phyloP scores from a whole-genome alignment of 2,329 filamentous ascomycete species.

The Pseudogymnoascus sp. region DNA sequence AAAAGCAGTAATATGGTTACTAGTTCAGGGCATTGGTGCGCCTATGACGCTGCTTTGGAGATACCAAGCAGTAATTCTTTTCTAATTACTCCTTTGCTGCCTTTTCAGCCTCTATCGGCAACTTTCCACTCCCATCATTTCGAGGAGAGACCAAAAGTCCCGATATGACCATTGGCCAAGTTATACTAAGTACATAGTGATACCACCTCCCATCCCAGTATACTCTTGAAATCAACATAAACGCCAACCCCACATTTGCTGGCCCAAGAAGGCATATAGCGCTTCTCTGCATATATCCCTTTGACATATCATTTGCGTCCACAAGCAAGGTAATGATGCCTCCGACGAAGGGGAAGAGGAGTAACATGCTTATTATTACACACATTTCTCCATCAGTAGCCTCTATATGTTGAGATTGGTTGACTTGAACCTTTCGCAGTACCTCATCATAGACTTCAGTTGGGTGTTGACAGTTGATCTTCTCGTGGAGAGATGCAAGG shows the following conservation, averaged over 20 bases:
- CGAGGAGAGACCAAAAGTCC: not conserved
- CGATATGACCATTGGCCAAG: not conserved
- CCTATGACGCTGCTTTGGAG: not conserved
- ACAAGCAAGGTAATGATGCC: not conserved
- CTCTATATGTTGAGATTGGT: not conserved
- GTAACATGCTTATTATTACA: not conserved
- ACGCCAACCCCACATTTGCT: not conserved
- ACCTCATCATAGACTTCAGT: not conserved
- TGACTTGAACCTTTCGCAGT: not conserved
- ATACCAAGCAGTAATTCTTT: not conserved
- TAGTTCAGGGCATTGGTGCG: slow-evolving; percentile 56
- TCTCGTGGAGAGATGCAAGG: not conserved
- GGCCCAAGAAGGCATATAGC: not conserved
- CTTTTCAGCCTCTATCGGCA: not conserved
- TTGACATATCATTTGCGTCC: not conserved
- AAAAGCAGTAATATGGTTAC: not conserved
- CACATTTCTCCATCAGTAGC: not conserved
- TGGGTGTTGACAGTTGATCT: not conserved
- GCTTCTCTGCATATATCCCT: not conserved
- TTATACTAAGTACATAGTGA: not conserved
- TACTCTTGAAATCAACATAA: not conserved
- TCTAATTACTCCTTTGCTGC: not conserved
- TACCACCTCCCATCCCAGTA: not conserved
- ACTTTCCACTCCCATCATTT: not conserved
- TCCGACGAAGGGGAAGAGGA: not conserved